Base-by-base conservation (phyloP, 352 stramenopile species). In the Globisporangium iwayamae region DNA sequence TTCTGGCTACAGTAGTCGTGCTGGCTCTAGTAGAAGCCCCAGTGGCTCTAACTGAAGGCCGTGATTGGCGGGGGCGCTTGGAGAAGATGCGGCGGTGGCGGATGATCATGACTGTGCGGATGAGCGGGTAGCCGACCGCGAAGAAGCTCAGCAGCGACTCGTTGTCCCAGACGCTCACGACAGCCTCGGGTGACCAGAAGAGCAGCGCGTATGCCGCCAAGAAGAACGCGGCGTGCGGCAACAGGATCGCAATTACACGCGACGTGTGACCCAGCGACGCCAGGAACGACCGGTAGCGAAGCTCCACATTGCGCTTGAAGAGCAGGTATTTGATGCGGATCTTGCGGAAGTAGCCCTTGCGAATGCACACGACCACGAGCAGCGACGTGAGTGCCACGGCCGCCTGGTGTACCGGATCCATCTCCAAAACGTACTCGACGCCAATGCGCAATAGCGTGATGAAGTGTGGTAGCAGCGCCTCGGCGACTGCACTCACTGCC, bases 161-260 rank as follows among this genome's bases (percentile, higher is more conserved):
- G 59, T 79, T 91, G 52, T 75, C 65, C 66, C 81, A 74, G n/a
- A 92, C 39, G 36, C 83, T 70, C 18, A 76, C 69, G 41, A 85
- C 68, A 1, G 75, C n/a, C 0, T 66, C 52, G 1, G 86, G 84
- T 39, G 79, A 68, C 73, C 73, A 90, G 56, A 76, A 78, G 7
- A 92, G 61, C 51, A 85, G 69, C 30, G 77, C 73, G 56, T 90
- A 92, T 6, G 79, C 81, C 9, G 76, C 60, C 13, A 69, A 63
- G 55, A 91, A 84, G 48, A 91, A 93, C 32, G 89, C 58, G 13
- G 68, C 64, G 43, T 95, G 87, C 16, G 87, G 87, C 48, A 95
- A 46, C 9, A 85, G 63, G n/a, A 91, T 74, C 10, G 80, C 85
- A 0, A 72, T 69, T 8, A 81, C 25, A 4, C 85, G 80, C 54